Evolutionary conservation across 75 land plant species (phyloP), one percentile per base, ranked within the genome.

Genomic region (Sequoia sempervirens): DNA sequence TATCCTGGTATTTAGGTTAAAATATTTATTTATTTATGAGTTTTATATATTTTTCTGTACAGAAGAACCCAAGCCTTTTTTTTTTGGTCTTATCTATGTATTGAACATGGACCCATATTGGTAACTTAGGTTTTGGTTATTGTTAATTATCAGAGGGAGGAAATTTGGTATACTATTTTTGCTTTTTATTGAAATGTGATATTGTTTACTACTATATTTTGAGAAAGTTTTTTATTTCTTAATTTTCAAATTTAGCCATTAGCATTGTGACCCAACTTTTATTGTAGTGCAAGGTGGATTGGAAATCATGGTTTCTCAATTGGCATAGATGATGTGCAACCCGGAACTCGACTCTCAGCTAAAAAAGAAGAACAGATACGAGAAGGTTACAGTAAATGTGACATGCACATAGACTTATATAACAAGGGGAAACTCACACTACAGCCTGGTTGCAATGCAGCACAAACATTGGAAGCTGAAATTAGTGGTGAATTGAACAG

Each of bases 281-380:
- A 78, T 43, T 78, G 50, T 78, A 97, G 99, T 92, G 98, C 99
- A 74, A 93, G 98, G 64, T 97, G 99, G 98, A 97, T 97, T 61
- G 98, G 99, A 32, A 97, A 97, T 83, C 99, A 97, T 89, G 98
- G 98, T 52, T 97, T 97, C 85, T 94, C 98, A 47, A 97, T 97
- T 89, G 99, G 99, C 9, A 95, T 97, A 82, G 98, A 97, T 90
- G 99, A 97, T 88, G 96, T 97, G 61, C 96, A 94, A 80, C 99
- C 98, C 17, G 90, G 93, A 69, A 84, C 87, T 17, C 45, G 81
- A n/a, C 86, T 97, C 45, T 72, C 64, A 52, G 37, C 72, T 84
- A 72, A 83, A 73, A 97, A 92, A 83, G 87, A 86, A 68, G 81
- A 85, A 5, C 89, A 45, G 23, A 91, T 97, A 54, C 72, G 80